Conservation (phyloP, 495 filamentous ascomycete genomes). For the Geopyxis carbonaria region DNA sequence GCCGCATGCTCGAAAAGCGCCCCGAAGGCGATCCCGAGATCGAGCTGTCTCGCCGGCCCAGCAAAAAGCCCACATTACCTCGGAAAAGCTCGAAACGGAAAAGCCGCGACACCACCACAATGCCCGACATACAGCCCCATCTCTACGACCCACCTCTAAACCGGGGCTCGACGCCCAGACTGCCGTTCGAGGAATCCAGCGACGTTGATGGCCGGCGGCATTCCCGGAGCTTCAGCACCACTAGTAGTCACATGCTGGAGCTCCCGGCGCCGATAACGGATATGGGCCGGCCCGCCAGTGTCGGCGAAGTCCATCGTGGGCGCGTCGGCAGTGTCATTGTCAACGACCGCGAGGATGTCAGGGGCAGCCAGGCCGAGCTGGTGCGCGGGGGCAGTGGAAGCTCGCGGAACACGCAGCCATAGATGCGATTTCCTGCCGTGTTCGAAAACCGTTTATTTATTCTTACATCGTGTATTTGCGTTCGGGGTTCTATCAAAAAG, state of each 20-base stretch:
- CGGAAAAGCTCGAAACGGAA: constrained; percentile 46
- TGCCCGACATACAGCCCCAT: constrained; percentile 19
- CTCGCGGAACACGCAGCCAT: too few relatives aligned
- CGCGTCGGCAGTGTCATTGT: not conserved
- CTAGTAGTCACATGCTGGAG: constrained; percentile 19
- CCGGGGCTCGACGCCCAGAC: constrained; percentile 10
- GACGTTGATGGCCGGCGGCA: constrained; percentile 10
- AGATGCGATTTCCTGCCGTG: too few relatives aligned
- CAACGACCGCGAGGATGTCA: not conserved
- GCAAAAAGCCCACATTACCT: constrained; percentile 34
- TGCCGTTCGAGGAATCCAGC: constrained; percentile 18
- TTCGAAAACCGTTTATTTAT: too few relatives aligned
- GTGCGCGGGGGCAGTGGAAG: constrained; percentile 1
- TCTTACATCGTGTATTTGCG: too few relatives aligned
- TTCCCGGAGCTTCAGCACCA: constrained; percentile 18
- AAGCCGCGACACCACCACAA: constrained; percentile 14
- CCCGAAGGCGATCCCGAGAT: constrained; percentile 12
- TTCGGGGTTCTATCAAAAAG: too few relatives aligned
- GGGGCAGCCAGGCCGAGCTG: constrained; percentile 3
- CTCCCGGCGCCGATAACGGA: constrained; percentile 16
- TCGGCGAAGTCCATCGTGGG: constrained; percentile 12
- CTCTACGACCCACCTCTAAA: constrained; percentile 12
- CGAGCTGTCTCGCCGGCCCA: constrained; percentile 14
- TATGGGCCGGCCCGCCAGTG: constrained; percentile 13
- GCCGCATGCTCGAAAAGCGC: constrained; percentile 20